Conservation (phyloP, 805 yeast genomes). For the Cyberlindnera nakhonratchasimensis region DNA sequence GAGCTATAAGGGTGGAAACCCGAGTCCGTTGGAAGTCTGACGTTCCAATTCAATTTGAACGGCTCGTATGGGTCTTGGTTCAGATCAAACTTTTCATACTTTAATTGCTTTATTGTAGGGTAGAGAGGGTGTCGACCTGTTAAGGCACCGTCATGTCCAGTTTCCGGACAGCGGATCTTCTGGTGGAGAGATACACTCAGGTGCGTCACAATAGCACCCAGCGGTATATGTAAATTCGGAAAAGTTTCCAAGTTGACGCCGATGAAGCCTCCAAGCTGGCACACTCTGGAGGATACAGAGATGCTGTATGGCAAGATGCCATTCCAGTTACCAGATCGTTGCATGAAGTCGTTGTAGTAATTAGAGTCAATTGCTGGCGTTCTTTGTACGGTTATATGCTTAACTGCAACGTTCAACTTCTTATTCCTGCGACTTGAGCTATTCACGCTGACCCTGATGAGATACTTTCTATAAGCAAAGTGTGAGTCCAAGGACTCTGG, state of each 20-base stretch:
- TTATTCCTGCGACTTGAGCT: not conserved
- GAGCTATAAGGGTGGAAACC: slow-evolving; percentile 21
- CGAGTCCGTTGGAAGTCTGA: slow-evolving; percentile 11
- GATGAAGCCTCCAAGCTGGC: slow-evolving; percentile 14
- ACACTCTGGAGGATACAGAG: slow-evolving; percentile 17
- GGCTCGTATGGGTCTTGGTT: slow-evolving; percentile 10
- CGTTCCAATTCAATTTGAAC: slow-evolving; percentile 6
- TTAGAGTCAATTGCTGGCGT: slow-evolving; percentile 17
- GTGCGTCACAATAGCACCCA: slow-evolving; percentile 11
- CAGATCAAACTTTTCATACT: not conserved
- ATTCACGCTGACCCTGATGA: slow-evolving; percentile 12
- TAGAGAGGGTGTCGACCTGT: not conserved
- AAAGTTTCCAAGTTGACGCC: slow-evolving; percentile 10
- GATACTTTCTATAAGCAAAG: slow-evolving; percentile 19
- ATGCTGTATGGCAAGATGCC: slow-evolving; percentile 17
- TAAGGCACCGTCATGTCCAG: not conserved
- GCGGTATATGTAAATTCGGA: slow-evolving; percentile 1
- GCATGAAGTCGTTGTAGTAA: slow-evolving; percentile 10
- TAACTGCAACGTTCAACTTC: not conserved
- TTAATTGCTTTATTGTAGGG: not conserved
- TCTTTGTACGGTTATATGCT: slow-evolving; percentile 14
- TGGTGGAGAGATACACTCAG: slow-evolving; percentile 17
- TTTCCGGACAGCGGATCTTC: slow-evolving; percentile 16
- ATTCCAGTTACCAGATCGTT: slow-evolving; percentile 20
- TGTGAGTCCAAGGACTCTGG: slow-evolving; percentile 18